Evolutionary conservation across 768 basidiomycete genomes (phyloP).

Genomic region (Lactarius evosmus): DNA sequence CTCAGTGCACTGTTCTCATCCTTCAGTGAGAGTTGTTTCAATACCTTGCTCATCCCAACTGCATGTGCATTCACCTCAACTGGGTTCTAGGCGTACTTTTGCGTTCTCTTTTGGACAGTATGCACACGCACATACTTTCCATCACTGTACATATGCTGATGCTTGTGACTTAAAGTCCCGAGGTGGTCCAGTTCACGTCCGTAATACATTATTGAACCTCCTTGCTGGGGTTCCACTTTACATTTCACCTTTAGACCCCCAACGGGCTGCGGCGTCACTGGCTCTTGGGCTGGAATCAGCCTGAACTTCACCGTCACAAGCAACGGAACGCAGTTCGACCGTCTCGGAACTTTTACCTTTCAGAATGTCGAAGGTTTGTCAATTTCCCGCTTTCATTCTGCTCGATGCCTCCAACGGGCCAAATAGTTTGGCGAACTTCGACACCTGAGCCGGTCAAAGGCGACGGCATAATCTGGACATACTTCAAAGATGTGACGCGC

Average conservation of each 20-base stretch:
- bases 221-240: not conserved
- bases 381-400: not conserved
- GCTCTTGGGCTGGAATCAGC: slow-evolving; percentile 72
- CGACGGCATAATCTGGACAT: slow-evolving; percentile 77
- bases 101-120: slow-evolving; percentile 68
- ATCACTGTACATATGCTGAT: not conserved
- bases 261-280: slow-evolving; percentile 62
- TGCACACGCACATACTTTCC: slow-evolving; percentile 28
- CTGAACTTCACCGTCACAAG: slow-evolving; percentile 75
- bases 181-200: slow-evolving; percentile 60
- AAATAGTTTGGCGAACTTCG: slow-evolving; percentile 71
- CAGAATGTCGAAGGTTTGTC: slow-evolving; percentile 71
- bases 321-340: slow-evolving; percentile 75
- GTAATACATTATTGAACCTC: slow-evolving; percentile 26
- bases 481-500: slow-evolving; percentile 69
- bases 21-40: slow-evolving; percentile 53
- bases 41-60: slow-evolving; percentile 5
- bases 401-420: too few species aligned
- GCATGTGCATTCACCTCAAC: not conserved
- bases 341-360: slow-evolving; percentile 69
- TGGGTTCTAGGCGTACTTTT: slow-evolving; percentile 55
- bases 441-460: slow-evolving; percentile 69
- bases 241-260: slow-evolving; percentile 53
- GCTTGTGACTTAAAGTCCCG: slow-evolving; percentile 40
- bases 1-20: slow-evolving; percentile 62